Base-by-base conservation (phyloP, 2,329 filamentous ascomycete species). In the Scortechinia acanthostroma region DNA sequence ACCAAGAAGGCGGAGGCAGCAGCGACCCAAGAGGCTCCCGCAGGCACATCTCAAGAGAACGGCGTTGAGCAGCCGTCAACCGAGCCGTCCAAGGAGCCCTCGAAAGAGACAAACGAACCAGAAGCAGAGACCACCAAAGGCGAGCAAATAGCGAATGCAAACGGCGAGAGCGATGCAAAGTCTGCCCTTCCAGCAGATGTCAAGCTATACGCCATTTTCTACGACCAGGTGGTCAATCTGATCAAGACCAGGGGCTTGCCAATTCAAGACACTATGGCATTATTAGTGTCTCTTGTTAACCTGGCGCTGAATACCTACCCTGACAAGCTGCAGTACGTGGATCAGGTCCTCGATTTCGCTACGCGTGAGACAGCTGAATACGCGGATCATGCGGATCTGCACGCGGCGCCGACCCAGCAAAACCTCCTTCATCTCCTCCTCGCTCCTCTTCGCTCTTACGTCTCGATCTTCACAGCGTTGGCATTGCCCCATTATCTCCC, bases 201-300 rank as follows among this genome's bases (percentile, higher is more conserved):
- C 53, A 84, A 81, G 61, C 71, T 88, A 23, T 88, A 87, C 55
- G 82, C 86, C 59, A 83, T 88, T 46, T 88, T 88, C 66, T 83
- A 87, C 58, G 80, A 86, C 51, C 83, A 88, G 58, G 83, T 88
- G 45, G 74, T 83, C 47, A 81, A 80, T 53, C 61, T 88, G 49
- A 82, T 87, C 50, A 84, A 80, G 63, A 77, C 80, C 54, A 79
- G 86, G 53, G 73, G 80, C 48, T 64, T 88, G 46, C 77, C 81
- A 2, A 85, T 88, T 50, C 82, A 86, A 61, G 84, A 88, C 58
- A 86, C 81, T 28, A 84, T 84, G 50, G 83, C 83, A 21, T 64
- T 88, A 28, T 65, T 88, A 43, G 83, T 87, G 21, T 88, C 84
- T n/a, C 68, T 88, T 30, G 74, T 79, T 20, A 88, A 87, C 53